A percentile compares a stretch with the other conserved stretches of the same genome.
These are phyloP conservation scores for Chaetomium olivaceum DNA, from an alignment of 2,329 filamentous ascomycete genomes.

Conservation along the genomic window DNA sequence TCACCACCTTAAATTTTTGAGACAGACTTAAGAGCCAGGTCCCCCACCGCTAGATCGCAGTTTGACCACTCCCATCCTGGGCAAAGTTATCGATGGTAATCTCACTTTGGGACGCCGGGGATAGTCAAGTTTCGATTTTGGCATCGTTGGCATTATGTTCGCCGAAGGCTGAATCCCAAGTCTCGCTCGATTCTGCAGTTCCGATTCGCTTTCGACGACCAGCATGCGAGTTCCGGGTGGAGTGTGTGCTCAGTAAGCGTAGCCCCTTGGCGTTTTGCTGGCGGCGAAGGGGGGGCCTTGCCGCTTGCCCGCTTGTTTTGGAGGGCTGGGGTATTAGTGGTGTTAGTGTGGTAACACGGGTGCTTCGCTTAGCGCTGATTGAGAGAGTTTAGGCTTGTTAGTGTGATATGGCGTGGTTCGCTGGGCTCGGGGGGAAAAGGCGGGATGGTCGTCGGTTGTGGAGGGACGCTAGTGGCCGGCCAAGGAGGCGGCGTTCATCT, in stretches of 20 bases:
- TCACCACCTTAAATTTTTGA: background rate
- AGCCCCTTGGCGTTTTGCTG: background rate
- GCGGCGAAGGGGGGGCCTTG: background rate
- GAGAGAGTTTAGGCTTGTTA: background rate
- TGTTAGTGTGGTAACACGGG: background rate
- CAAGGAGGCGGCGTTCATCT: background rate
- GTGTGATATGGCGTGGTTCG: background rate
- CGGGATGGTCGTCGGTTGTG: background rate
- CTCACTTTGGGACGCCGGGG: background rate
- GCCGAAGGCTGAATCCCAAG: background rate
- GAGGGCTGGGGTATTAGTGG: background rate
- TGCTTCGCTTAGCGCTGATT: background rate
- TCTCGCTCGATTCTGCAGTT: background rate
- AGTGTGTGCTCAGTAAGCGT: background rate
- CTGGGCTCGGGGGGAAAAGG: background rate
- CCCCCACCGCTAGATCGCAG: background rate
- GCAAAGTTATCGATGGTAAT: background rate
- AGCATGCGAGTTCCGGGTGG: background rate
- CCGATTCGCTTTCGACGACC: background rate
- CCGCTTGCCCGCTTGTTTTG: background rate
- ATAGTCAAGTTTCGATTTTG: too few relatives aligned
- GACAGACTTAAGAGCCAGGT: background rate
- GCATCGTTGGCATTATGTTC: background rate
- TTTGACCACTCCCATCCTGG: background rate
- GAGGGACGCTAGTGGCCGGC: too few relatives aligned